Evolutionary conservation across 345 rosid species (phyloP), one percentile per base, ranked within the genome.

Genomic region (Acer negundo): DNA sequence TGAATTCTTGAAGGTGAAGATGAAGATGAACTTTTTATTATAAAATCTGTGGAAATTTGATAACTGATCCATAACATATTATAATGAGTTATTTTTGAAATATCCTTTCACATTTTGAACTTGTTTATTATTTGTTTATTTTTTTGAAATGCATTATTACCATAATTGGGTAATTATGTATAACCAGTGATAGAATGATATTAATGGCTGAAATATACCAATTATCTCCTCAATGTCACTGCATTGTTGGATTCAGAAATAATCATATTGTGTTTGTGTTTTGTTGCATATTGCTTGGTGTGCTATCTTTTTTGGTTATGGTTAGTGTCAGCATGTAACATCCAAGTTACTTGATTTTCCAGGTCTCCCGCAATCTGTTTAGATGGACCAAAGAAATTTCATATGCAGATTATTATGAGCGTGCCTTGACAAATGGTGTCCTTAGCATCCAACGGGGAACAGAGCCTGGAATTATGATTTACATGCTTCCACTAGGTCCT

Each of bases 361-460:
- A 95, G 98, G 97, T 96, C 63, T 91, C 97, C 24, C 94, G 99
- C 69, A 84, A 96, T 81, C 85, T 96, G 59, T 94, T 96, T 63
- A 84, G 90, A 79, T 96, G 99, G 99, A 94, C 97, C 65, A 94
- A 89, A 86, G 99, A 92, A 72, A 85, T 84, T 51, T 89, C 89
- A 20, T 96, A 94, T 71, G 97, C 93, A 67, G 99, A 96, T 85
- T 96, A 96, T 69, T 96, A 96, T 22, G 99, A 96, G 79, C 94
- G 98, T 16, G 93, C 97, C 58, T 79, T 94, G 75, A 91, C 95
- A 17, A 94, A 96, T 74, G 99, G 98, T 40, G 98, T 96, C 59
- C 89, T 96, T 0, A 80, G 95, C 70, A 96, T 91, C 83, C 99
- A 96, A 80, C 89, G 99, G 79, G 99, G 97, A 74, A 89, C 86